Base-by-base conservation (phyloP, 2,329 filamentous ascomycete species). In the Microsporum canis region DNA sequence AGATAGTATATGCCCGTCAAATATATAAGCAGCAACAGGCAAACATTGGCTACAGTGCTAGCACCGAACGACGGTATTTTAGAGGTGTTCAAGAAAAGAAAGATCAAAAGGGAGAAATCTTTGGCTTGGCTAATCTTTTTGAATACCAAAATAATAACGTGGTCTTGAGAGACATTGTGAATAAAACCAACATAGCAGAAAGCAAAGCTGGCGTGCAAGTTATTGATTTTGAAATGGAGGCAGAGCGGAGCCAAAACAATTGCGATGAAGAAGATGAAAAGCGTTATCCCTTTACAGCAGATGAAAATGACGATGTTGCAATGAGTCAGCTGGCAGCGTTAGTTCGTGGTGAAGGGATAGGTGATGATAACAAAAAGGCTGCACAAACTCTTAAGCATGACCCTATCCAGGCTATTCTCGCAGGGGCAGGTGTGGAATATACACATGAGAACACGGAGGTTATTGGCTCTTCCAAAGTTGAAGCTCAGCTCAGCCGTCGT, bases 1-100 rank as follows among this genome's bases (percentile, higher is more conserved):
- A 99, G 73, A 94, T 96, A 60, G 90, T 97, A 5, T 99, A 99
- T 68, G 94, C 92, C 0, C 83, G 94, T 5, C 94, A 99, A 69
- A 94, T 99, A 43, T 99, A 99, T 80, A 99, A 99, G 73, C 94
- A 99, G 71, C 94, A 99, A 69, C 94, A 97, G 75, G 92, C 94
- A 31, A 97, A 96, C 69, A 97, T 99, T 62, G 94, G 89, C 0
- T 97, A 99, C 73, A 95, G 87, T 38, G 94, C 94, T 0, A 95
- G 89, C 0, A 88, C 86, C 3, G 94, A 99, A 73, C 85, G 94
- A 2, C 85, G 94, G 1, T 99, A 99, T 73, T 99, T 99, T 77
- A 91, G 88, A 66, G 94, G 94, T 45, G 89, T 97, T 0, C 92
- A 96, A 74, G 87, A 95, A 64, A 84, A 89, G 66, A 84, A 84